phyloP scores from a whole-genome alignment of 106 monocot genomes.

The Agapanthus africanus region DNA sequence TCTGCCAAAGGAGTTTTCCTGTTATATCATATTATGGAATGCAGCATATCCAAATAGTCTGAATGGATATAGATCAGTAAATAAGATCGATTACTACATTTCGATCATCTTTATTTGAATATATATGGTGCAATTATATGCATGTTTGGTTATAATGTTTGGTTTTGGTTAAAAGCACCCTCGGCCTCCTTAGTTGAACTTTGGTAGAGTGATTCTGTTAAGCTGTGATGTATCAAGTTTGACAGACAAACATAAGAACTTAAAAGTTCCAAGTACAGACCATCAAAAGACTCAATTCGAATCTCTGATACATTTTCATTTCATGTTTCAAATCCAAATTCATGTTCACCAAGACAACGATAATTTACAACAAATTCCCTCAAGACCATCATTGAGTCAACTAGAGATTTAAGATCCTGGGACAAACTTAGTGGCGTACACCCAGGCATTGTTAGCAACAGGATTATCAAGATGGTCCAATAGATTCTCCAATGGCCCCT shows the following conservation, averaged over 20 bases:
- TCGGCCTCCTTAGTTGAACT: not conserved
- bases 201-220: not conserved
- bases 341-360: not conserved
- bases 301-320: not conserved
- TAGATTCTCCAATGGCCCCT: conserved; percentile 69
- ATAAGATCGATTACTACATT: not conserved
- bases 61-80: not conserved
- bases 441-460: conserved; percentile 76
- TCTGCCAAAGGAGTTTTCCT: too few species aligned
- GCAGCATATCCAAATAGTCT: not conserved
- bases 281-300: not conserved
- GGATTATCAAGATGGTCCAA: conserved; percentile 74
- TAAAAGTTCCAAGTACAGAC: not conserved
- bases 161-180: not conserved
- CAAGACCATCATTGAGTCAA: too few species aligned
- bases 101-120: not conserved
- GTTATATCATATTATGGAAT: not conserved
- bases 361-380: conserved; percentile 3
- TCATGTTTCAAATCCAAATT: not conserved
- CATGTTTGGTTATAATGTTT: not conserved
- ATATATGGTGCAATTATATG: not conserved
- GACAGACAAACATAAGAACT: not conserved
- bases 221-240: not conserved
- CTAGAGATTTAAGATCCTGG: conserved; percentile 51
- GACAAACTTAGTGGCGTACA: conserved; percentile 66